These are phyloP conservation scores for Neurospora intermedia DNA, from an alignment of 495 filamentous ascomycete species.

Conservation along the genomic window DNA sequence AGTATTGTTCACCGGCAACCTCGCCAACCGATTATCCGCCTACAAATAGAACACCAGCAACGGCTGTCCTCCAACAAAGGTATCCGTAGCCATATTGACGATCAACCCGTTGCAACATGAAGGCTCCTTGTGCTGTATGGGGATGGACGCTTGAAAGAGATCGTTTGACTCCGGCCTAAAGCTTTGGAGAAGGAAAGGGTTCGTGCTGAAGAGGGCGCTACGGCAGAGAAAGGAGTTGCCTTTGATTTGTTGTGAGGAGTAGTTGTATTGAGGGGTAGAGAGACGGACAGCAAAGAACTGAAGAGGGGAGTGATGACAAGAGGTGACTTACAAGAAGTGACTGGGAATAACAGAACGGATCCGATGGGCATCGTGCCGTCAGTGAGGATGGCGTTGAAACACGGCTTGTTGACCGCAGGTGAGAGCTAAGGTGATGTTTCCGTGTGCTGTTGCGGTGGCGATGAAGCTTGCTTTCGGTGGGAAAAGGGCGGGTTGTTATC, in stretches of 20 bases:
- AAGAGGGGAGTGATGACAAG: no score
- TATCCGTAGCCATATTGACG: conserved; percentile 48
- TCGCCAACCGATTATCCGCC: conserved; percentile 14
- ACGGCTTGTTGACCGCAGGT: conserved; percentile 52
- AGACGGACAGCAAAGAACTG: no score
- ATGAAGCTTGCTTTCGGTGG: no score
- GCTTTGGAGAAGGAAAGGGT: conserved; percentile 47
- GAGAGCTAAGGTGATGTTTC: conserved; percentile 20
- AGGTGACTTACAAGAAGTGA: background rate
- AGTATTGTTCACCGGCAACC: conserved; percentile 38
- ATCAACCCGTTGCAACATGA: conserved; percentile 64
- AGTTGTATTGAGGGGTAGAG: no score
- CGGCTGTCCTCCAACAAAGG: conserved; percentile 36
- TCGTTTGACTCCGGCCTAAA: conserved; percentile 46
- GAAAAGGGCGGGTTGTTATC: background rate
- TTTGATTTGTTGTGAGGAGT: background rate
- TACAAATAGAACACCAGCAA: conserved; percentile 45
- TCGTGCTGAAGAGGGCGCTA: conserved; percentile 54
- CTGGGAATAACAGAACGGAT: conserved; percentile 1
- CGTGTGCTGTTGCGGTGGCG: no score
- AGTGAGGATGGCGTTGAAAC: conserved; percentile 34
- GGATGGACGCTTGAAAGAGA: conserved; percentile 38
- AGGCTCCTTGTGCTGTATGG: conserved; percentile 52
- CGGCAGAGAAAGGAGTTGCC: conserved; percentile 45
- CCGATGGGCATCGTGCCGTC: conserved; percentile 40